These are phyloP conservation scores for Backusella mclennaniae DNA, from an alignment of 192 early-diverging fungal species.

Conservation along the genomic window DNA sequence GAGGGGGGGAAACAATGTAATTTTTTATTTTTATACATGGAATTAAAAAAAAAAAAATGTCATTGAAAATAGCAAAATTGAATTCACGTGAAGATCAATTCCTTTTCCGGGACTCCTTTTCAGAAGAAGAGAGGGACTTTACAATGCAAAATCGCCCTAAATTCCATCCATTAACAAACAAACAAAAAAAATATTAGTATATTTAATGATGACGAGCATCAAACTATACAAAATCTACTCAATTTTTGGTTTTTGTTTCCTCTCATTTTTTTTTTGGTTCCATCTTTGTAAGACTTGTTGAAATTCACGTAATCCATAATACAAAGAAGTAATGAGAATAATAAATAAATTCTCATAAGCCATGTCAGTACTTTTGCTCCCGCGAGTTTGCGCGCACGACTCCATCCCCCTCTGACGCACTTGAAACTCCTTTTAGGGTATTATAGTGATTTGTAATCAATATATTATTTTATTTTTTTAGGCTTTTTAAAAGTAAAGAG, in stretches of 20 bases:
- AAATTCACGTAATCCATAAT: not conserved
- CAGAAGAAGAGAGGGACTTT: not conserved
- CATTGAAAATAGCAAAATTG: not conserved
- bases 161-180: not conserved
- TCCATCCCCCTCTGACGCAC: not conserved
- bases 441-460: not conserved
- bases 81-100: not conserved
- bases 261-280: not conserved
- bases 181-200: not conserved
- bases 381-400: not conserved
- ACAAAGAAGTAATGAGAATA: not conserved
- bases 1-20: not conserved
- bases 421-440: not conserved
- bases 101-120: not conserved
- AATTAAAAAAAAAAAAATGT: not conserved
- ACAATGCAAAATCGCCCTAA: not conserved
- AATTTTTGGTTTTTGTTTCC: not conserved
- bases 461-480: not conserved
- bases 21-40: not conserved
- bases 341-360: constrained; percentile 1
- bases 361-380: not conserved
- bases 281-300: not conserved
- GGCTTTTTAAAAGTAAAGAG: not conserved
- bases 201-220: not conserved
- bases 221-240: not conserved